Percentiles rank a stretch among this genome's conserved stretches.
These are phyloP conservation scores for Limonium bicolor DNA, from an alignment of 148 eudicot species.

Conservation along the genomic window DNA sequence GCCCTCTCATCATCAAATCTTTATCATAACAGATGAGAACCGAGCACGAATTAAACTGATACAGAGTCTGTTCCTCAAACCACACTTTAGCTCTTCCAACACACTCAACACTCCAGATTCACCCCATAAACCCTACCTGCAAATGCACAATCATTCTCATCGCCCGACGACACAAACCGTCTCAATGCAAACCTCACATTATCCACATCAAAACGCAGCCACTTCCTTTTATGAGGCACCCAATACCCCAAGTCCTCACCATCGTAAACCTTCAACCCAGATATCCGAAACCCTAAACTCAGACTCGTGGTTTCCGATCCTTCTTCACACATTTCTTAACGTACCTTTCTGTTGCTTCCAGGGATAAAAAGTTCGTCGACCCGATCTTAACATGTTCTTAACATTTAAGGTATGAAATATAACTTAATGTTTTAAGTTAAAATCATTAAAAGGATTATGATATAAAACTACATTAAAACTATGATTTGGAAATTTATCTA, in stretches of 20 bases:
- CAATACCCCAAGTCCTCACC: slow-evolving; percentile 42
- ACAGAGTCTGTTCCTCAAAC: slow-evolving; percentile 79
- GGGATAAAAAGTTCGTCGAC: slow-evolving; percentile 67
- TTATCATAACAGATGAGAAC: slow-evolving; percentile 42
- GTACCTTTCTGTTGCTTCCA: slow-evolving; percentile 43
- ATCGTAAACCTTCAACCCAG: slow-evolving; percentile 36
- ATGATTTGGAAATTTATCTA: no score
- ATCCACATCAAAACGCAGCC: slow-evolving; percentile 18
- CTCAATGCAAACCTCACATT: slow-evolving; percentile 41
- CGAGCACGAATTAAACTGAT: slow-evolving; percentile 59
- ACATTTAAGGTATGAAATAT: no score
- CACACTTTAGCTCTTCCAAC: slow-evolving; percentile 66
- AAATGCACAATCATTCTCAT: slow-evolving; percentile 32
- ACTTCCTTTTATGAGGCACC: slow-evolving; percentile 35
- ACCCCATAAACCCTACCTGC: slow-evolving; percentile 54
- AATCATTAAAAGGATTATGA: no score
- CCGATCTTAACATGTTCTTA: slow-evolving; percentile 72
- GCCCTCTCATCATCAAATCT: slow-evolving; percentile 19
- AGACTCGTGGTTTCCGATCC: slow-evolving; percentile 42
- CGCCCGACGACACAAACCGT: slow-evolving; percentile 65
- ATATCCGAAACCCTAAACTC: slow-evolving; percentile 55
- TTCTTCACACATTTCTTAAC: slow-evolving; percentile 50
- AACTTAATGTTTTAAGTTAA: no score
- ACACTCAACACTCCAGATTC: slow-evolving; percentile 56
- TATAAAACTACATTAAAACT: no score